Conservation (phyloP, 2,329 filamentous ascomycete genomes). For the Trichoderma lentiforme region DNA sequence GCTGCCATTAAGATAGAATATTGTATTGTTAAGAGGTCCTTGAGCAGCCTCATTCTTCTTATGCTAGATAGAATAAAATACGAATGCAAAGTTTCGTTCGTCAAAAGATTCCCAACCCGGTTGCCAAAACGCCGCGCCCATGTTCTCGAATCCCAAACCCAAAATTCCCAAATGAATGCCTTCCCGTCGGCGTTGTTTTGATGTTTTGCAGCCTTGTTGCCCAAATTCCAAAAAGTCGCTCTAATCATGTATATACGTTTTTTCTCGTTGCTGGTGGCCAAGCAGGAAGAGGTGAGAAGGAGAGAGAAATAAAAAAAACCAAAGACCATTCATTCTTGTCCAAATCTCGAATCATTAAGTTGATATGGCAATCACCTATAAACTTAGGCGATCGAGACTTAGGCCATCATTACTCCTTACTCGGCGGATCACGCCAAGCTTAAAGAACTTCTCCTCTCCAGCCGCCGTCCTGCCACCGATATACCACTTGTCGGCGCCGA, state of each 20-base stretch:
- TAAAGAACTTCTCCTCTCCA: conserved; percentile 80
- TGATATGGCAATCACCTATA: conserved; percentile 45
- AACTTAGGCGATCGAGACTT: conserved; percentile 70
- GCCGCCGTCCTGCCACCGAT: conserved; percentile 72
- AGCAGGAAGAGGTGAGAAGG: background rate
- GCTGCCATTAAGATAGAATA: background rate
- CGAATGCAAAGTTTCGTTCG: background rate
- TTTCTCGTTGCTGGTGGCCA: background rate
- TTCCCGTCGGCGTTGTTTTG: background rate
- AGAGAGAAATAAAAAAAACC: background rate
- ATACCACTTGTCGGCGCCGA: conserved; percentile 76
- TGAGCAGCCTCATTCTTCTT: background rate
- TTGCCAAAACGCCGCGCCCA: conserved; percentile 4
- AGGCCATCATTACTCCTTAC: conserved; percentile 71
- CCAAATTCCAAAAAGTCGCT: conserved; percentile 9
- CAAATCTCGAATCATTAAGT: background rate
- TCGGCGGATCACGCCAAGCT: conserved; percentile 70
- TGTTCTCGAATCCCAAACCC: background rate
- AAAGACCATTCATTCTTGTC: conserved; percentile 5
- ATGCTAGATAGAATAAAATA: conserved; percentile 3
- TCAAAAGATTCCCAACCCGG: background rate
- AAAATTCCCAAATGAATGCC: background rate
- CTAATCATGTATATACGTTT: conserved; percentile 17
- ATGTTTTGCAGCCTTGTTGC: conserved; percentile 3
- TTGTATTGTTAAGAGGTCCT: background rate